Conservation (phyloP, 257 asterid species). For the Fraxinus americana region DNA sequence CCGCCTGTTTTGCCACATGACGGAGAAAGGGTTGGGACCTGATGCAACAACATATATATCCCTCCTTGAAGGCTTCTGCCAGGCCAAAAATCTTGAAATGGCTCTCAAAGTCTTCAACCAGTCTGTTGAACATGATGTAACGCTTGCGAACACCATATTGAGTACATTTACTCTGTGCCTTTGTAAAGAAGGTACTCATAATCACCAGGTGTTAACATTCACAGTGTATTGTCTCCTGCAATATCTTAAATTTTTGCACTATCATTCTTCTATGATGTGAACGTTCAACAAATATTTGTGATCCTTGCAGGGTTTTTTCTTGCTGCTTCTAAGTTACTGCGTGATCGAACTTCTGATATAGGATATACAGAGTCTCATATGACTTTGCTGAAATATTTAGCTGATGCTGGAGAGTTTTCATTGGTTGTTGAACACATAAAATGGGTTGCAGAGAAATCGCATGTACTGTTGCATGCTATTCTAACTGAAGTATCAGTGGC, state of each 20-base stretch:
- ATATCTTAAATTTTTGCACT: neutral
- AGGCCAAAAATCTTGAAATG: slow-evolving; percentile 45
- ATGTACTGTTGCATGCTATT: slow-evolving; percentile 43
- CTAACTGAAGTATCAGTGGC: slow-evolving; percentile 42
- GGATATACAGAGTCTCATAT: slow-evolving; percentile 49
- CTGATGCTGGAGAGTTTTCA: slow-evolving; percentile 46
- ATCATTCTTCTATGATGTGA: neutral
- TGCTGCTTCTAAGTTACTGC: slow-evolving; percentile 53
- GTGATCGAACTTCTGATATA: slow-evolving; percentile 26
- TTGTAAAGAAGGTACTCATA: slow-evolving; percentile 60
- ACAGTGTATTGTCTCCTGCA: slow-evolving; percentile 4
- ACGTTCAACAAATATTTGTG: neutral
- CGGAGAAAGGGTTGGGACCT: slow-evolving; percentile 61
- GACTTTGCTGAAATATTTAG: slow-evolving; percentile 53
- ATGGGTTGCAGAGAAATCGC: slow-evolving; percentile 52
- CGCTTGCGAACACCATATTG: slow-evolving; percentile 46
- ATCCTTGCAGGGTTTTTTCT: slow-evolving; percentile 53
- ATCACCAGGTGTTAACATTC: neutral
- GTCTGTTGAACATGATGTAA: slow-evolving; percentile 49
- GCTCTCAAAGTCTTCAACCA: slow-evolving; percentile 55
- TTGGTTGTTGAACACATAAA: slow-evolving; percentile 56
- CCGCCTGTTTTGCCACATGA: slow-evolving; percentile 68
- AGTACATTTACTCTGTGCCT: slow-evolving; percentile 48
- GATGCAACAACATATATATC: slow-evolving; percentile 48
- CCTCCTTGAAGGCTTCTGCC: slow-evolving; percentile 69